Evolutionary conservation across 2,329 filamentous ascomycete genomes (phyloP).

Genomic region (Alternaria atra): DNA sequence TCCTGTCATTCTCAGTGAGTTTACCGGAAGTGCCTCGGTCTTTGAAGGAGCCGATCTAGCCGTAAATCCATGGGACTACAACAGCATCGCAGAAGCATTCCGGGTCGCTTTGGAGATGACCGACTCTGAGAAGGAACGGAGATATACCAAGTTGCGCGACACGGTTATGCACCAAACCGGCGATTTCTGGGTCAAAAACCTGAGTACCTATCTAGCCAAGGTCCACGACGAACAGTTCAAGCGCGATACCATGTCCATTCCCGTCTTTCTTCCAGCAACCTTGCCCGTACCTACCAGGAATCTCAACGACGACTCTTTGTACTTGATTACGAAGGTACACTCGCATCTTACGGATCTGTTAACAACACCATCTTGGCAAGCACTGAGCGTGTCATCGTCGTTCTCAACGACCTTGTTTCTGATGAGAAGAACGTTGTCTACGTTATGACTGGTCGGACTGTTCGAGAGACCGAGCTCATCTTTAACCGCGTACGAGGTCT

Average conservation of each 20-base stretch:
- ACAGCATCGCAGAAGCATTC: slow-evolving; percentile 86
- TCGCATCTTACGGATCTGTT: slow-evolving; percentile 86
- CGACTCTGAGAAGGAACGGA: slow-evolving; percentile 73
- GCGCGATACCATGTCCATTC: slow-evolving; percentile 85
- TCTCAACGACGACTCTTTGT: slow-evolving; percentile 81
- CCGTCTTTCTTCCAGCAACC: slow-evolving; percentile 73
- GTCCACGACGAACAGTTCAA: slow-evolving; percentile 86
- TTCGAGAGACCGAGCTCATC: slow-evolving; percentile 85
- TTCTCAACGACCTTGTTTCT: slow-evolving; percentile 80
- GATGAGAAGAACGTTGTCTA: slow-evolving; percentile 88
- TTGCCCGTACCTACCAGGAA: slow-evolving; percentile 72
- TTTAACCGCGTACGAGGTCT: slow-evolving; percentile 85
- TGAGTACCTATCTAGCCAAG: slow-evolving; percentile 73
- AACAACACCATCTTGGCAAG: slow-evolving; percentile 86
- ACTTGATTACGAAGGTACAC: slow-evolving; percentile 91
- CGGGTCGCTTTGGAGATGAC: slow-evolving; percentile 82
- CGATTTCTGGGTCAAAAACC: slow-evolving; percentile 82
- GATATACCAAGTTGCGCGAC: slow-evolving; percentile 78
- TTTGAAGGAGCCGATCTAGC: slow-evolving; percentile 82
- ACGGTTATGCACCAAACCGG: slow-evolving; percentile 84
- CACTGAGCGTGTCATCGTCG: slow-evolving; percentile 83
- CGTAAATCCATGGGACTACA: slow-evolving; percentile 96
- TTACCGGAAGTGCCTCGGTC: slow-evolving; percentile 88
- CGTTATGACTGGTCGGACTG: slow-evolving; percentile 88
- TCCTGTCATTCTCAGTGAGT: slow-evolving; percentile 91